A percentile compares a stretch with the other conserved stretches of the same genome.
Evolutionary conservation across 2,329 filamentous ascomycete species (phyloP).

Genomic region (Calonectria pseudoreteaudii): DNA sequence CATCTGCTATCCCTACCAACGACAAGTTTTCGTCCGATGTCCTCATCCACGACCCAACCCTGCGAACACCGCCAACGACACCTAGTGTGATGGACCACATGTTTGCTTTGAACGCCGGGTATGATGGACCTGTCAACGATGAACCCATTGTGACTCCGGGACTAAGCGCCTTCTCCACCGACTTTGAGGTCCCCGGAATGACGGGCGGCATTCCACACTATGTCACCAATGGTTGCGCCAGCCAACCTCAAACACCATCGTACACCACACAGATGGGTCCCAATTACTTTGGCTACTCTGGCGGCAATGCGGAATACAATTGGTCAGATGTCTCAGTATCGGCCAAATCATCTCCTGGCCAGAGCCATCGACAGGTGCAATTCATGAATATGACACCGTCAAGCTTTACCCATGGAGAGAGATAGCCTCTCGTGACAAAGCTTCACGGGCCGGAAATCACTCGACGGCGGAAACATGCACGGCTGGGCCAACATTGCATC

Average conservation of each 20-base stretch:
- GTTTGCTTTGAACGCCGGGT: conserved; percentile 54
- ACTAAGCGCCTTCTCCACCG: conserved; percentile 57
- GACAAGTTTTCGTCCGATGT: conserved; percentile 46
- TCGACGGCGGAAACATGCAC: conserved; percentile 1
- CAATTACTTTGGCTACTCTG: conserved; percentile 53
- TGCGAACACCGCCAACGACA: conserved; percentile 66
- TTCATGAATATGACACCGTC: conserved; percentile 52
- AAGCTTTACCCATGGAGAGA: conserved; percentile 42
- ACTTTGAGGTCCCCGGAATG: conserved; percentile 58
- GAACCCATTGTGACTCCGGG: conserved; percentile 63
- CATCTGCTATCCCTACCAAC: conserved; percentile 32
- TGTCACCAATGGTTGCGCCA: conserved; percentile 52
- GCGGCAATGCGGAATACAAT: conserved; percentile 60
- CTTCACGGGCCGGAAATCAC: neutral
- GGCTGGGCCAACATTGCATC: conserved; percentile 23
- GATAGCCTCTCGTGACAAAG: conserved; percentile 10
- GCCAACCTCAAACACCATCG: conserved; percentile 62
- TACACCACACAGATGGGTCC: conserved; percentile 57
- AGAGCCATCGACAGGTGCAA: conserved; percentile 46
- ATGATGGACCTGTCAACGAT: conserved; percentile 56
- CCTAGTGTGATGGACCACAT: conserved; percentile 60
- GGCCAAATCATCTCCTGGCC: conserved; percentile 48
- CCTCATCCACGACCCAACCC: conserved; percentile 54
- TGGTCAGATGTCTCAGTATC: conserved; percentile 60
- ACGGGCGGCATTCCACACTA: conserved; percentile 59